Evolutionary conservation across 345 rosid species (phyloP).

Genomic region (Excoecaria cochinchinensis): DNA sequence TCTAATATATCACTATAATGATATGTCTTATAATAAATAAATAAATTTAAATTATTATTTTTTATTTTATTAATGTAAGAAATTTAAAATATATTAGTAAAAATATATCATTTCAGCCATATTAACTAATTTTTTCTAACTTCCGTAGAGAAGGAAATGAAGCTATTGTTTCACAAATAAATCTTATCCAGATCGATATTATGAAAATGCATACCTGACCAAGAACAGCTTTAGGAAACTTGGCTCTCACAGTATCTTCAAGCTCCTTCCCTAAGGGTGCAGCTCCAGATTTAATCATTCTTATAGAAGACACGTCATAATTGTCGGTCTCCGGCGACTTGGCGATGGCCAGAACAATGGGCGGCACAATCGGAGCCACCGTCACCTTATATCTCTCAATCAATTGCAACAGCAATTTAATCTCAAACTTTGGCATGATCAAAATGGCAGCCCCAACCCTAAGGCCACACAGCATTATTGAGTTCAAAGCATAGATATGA

Average conservation of each 20-base stretch:
- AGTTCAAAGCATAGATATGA: conserved; percentile 73
- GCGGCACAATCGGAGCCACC: conserved; percentile 77
- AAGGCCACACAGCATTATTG: conserved; percentile 73
- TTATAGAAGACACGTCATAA: conserved; percentile 64
- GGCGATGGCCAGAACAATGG: conserved; percentile 70
- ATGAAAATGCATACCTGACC: conserved; percentile 63
- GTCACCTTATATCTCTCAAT: conserved; percentile 64
- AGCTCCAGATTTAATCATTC: conserved; percentile 81
- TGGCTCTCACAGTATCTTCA: conserved; percentile 66
- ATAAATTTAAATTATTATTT: too few species aligned
- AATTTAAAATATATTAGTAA: too few species aligned
- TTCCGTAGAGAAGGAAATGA: too few species aligned
- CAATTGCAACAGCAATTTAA: conserved; percentile 46
- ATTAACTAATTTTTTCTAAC: too few species aligned
- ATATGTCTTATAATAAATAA: too few species aligned
- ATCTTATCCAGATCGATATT: too few species aligned
- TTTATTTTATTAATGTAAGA: too few species aligned
- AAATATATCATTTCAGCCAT: too few species aligned
- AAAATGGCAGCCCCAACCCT: conserved; percentile 83
- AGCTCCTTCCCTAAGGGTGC: conserved; percentile 91
- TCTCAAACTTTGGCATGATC: conserved; percentile 83
- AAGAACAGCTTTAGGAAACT: conserved; percentile 74
- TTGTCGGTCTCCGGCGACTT: conserved; percentile 61
- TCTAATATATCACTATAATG: too few species aligned
- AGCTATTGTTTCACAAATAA: too few species aligned